Base-by-base conservation (phyloP, 768 basidiomycete genomes). In the Calvatia gigantea region DNA sequence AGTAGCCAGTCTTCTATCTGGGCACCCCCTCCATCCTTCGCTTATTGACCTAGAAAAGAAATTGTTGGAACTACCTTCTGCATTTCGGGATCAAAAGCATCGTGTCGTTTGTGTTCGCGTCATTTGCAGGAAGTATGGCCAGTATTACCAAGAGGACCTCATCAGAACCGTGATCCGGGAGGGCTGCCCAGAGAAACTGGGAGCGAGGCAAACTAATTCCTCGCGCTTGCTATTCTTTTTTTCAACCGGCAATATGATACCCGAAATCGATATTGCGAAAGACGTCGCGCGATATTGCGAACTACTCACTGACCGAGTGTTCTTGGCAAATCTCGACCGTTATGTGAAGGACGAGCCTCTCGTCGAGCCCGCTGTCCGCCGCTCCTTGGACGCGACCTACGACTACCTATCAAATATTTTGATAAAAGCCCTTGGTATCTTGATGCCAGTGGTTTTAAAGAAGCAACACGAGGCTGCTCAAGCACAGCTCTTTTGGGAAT, bases 321-420 rank as follows among this genome's bases (percentile, higher is more conserved):
- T 51, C 35, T 15, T 52, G 21, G 19, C 23, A 15, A 17, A 19
- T 15, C n/a, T 56, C 4, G 46, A 45, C 15, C 15, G 2, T 21
- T 47, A 51, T 33, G 8, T 57, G 15, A 17, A 35, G 7, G 31
- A 29, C 3, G 56, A 57, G 19, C 56, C 49, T 21, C 49, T 52
- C 14, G 49, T 52, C 14, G 42, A 52, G 21, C 17, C 56, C 1
- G 51, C 56, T 19, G 38, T 32, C 1, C 38, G 49, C 32, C 23
- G 12, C n/a, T 33, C 50, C 23, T 17, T n/a, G 8, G 54, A 56
- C 6, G 3, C 21, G 47, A 31, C 38, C 7, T 31, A 45, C 49
- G 8, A 41, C 11, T 3, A 29, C 9, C 6, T 56, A 8, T 32
- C 37, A 2, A 32, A 25, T 2, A 25, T 12, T 19, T 21, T 56